Evolutionary conservation across 306 rosid genomes (phyloP), one percentile per base, ranked within the genome.

Genomic region (Crataegus laevigata): DNA sequence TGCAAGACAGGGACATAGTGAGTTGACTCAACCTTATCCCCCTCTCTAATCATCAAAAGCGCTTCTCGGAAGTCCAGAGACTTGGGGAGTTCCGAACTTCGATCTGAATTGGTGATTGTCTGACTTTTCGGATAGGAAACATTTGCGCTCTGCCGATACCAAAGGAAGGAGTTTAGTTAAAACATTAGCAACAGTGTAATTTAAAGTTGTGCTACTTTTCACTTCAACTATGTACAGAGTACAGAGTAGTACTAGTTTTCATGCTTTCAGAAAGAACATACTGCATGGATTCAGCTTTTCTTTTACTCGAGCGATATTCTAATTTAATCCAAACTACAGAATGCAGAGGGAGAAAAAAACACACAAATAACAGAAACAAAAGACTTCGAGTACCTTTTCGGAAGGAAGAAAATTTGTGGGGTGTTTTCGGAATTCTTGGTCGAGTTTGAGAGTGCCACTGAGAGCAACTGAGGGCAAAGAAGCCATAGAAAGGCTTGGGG

Each of bases 391-490:
- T n/a, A 79, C 96, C 96, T 89, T 91, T 15, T 91, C 89, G 28
- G 40, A 3, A 70, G 82, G 43, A 80, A 75, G 69, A 36, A 77
- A 75, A 70, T 22, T 75, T 29, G 97, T n/a, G 3, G 89, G 65
- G 65, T 74, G 81, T 71, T 80, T 91, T 81, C 86, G 64, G 81
- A 86, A 64, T 21, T 87, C 88, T 42, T 88, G 84, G 75, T 87
- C 90, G 74, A 86, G 92, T 67, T 86, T 86, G 78, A 80, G 89
- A 81, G 87, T 73, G 73, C 89, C 85, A 76, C 69, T 76, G 69
- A 87, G 75, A 25, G 92, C 75, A 65, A 82, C 68, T 42, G 94
- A 93, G 81, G 90, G 87, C 67, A 90, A 34, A 71, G 96, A 89
- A 83, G 91, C 87, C 97, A 91, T 94, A 81, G 34, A 67, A 14